Conservation (phyloP, 352 stramenopile species). For the Saprolegnia diclina region DNA sequence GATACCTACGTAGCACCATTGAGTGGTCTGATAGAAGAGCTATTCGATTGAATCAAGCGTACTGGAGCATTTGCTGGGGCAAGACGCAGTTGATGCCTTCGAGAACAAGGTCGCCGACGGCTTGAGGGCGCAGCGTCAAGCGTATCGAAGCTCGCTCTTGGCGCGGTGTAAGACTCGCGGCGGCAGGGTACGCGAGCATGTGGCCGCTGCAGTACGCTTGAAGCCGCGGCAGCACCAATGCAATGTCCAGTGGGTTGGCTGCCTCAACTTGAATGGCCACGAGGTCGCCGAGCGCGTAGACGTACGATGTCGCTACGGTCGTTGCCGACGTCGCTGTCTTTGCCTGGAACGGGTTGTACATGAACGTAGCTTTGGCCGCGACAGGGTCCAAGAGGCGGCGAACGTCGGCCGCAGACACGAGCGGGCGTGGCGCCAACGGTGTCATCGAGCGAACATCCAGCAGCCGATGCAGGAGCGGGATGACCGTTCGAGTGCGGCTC, state of each 20-base stretch:
- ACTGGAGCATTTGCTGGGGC: constrained; percentile 18
- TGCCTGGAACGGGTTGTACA: constrained; percentile 43
- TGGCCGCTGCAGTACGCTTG: constrained; percentile 6
- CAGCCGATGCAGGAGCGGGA: constrained; percentile 50
- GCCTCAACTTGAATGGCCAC: constrained; percentile 53
- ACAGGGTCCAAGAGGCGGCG: background rate
- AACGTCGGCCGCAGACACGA: background rate
- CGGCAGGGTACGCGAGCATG: background rate
- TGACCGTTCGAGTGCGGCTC: background rate
- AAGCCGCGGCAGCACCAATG: constrained; percentile 55
- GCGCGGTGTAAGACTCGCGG: background rate
- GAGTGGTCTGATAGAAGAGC: background rate
- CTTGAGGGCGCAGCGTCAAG: constrained; percentile 1
- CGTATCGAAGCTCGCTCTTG: background rate
- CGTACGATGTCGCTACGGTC: constrained; percentile 20
- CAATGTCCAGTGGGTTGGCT: constrained; percentile 64
- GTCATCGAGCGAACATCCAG: constrained; percentile 11
- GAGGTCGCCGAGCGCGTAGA: constrained; percentile 49
- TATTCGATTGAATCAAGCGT: background rate
- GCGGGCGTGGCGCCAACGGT: constrained; percentile 35
- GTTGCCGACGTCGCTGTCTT: constrained; percentile 23
- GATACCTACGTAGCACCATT: background rate
- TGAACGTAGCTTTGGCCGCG: constrained; percentile 27
- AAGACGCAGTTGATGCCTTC: background rate
- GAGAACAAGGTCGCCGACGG: constrained; percentile 7